These are phyloP conservation scores for Penicillium nucicola DNA, from an alignment of 495 filamentous ascomycete genomes.

Conservation along the genomic window DNA sequence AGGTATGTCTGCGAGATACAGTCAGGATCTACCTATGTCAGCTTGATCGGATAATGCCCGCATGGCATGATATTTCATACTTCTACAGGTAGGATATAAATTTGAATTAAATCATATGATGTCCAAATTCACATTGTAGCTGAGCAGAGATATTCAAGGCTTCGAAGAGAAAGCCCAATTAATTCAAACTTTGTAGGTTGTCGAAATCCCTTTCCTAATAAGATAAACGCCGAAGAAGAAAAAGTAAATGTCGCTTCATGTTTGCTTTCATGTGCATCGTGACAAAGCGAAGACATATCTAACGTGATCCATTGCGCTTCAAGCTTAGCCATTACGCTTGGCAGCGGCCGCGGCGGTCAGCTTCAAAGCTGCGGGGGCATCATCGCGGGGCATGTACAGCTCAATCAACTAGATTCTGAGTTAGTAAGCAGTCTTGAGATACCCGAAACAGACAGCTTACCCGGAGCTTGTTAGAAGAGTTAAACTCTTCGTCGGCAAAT, in stretches of 20 bases:
- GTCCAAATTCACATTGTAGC: too few relatives aligned
- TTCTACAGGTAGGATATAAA: too few relatives aligned
- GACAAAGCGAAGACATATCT: background rate
- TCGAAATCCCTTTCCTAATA: too few relatives aligned
- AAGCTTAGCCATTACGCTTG: slow-evolving; percentile 56
- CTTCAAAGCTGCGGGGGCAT: slow-evolving; percentile 69
- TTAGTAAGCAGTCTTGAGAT: slow-evolving; percentile 13
- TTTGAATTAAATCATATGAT: too few relatives aligned
- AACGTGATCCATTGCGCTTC: background rate
- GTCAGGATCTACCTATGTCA: too few relatives aligned
- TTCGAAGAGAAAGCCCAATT: too few relatives aligned
- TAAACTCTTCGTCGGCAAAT: slow-evolving; percentile 66
- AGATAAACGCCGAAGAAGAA: background rate
- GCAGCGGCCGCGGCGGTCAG: slow-evolving; percentile 63
- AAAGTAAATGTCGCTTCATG: background rate
- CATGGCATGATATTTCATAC: too few relatives aligned
- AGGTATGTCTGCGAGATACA: too few relatives aligned
- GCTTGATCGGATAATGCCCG: too few relatives aligned
- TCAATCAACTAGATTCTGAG: slow-evolving; percentile 68
- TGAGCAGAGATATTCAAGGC: too few relatives aligned
- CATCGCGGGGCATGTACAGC: slow-evolving; percentile 78
- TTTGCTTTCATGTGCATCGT: slow-evolving; percentile 1
- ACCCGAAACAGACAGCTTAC: slow-evolving; percentile 20
- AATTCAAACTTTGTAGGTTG: too few relatives aligned
- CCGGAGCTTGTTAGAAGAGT: slow-evolving; percentile 40